Evolutionary conservation across 2,329 filamentous ascomycete species (phyloP).

Genomic region (Ophiosphaerella narmari): DNA sequence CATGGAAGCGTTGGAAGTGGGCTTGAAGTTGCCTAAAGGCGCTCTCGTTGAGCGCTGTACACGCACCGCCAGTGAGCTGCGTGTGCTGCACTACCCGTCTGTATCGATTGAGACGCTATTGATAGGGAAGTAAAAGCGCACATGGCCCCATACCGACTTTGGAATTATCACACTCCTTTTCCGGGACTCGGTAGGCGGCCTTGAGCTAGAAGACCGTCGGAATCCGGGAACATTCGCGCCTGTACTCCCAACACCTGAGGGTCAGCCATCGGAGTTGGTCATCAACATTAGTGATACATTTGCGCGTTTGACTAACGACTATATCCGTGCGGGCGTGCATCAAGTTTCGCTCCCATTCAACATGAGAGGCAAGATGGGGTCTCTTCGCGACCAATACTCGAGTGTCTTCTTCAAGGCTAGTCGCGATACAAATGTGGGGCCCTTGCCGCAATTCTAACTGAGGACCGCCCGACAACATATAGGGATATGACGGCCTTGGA

Average conservation of each 20-base stretch:
- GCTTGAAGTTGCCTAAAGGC: constrained; percentile 5
- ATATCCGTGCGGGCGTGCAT: constrained; percentile 1
- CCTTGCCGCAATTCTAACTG: not conserved
- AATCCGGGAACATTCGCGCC: not conserved
- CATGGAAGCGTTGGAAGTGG: constrained; percentile 14
- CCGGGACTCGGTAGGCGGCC: constrained; percentile 54
- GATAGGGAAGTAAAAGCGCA: constrained; percentile 9
- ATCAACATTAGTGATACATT: constrained; percentile 1
- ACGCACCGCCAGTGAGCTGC: constrained; percentile 14
- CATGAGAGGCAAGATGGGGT: not conserved
- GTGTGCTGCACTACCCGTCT: constrained; percentile 24
- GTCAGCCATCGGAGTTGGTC: not conserved
- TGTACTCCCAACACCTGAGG: not conserved
- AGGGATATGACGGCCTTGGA: not conserved
- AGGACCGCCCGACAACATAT: not conserved
- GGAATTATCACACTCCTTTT: constrained; percentile 41
- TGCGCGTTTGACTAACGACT: not conserved
- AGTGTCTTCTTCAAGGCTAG: not conserved
- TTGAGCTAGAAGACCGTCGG: constrained; percentile 73
- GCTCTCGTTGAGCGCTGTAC: constrained; percentile 6
- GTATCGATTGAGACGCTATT: constrained; percentile 7
- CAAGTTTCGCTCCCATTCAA: not conserved
- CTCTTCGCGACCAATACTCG: not conserved
- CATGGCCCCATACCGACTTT: constrained; percentile 28
- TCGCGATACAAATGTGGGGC: not conserved